Percentiles rank a stretch among this genome's conserved stretches.
Evolutionary conservation across 805 yeast genomes (phyloP).

Genomic region (Metschnikowia corniflorae): DNA sequence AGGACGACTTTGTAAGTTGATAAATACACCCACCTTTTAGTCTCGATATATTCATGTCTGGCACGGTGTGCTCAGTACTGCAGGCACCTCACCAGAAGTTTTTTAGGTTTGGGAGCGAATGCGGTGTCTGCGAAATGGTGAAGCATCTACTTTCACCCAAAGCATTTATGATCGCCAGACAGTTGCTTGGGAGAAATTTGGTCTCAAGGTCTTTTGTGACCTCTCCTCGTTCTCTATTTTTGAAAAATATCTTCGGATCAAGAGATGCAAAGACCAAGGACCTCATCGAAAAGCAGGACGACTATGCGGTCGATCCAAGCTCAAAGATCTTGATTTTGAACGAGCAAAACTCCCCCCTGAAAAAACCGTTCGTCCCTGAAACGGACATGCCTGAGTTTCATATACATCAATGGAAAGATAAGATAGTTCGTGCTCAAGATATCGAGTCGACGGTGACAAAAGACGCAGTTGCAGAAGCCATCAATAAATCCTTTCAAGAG

Average conservation of each 20-base stretch:
- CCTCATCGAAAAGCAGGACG: slow-evolving; percentile 37
- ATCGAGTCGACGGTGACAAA: slow-evolving; percentile 28
- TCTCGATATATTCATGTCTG: too few species aligned
- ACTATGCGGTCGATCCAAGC: slow-evolving; percentile 30
- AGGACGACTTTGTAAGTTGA: too few species aligned
- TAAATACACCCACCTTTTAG: too few species aligned
- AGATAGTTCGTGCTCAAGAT: slow-evolving; percentile 21
- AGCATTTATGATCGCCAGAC: slow-evolving; percentile 8
- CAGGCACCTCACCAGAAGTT: too few species aligned
- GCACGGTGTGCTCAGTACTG: too few species aligned
- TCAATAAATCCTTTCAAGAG: slow-evolving; percentile 24
- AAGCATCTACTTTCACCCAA: too few species aligned
- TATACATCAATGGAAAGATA: slow-evolving; percentile 35
- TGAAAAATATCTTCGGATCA: slow-evolving; percentile 34
- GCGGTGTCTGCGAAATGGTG: too few species aligned
- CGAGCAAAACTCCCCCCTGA: slow-evolving; percentile 32
- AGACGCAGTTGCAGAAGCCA: slow-evolving; percentile 22
- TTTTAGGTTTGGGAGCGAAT: too few species aligned
- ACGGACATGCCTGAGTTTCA: slow-evolving; percentile 35
- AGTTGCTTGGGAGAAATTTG: slow-evolving; percentile 3
- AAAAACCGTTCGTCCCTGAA: slow-evolving; percentile 23
- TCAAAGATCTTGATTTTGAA: slow-evolving; percentile 35
- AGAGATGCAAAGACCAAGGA: slow-evolving; percentile 31
- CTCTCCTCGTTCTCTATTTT: slow-evolving; percentile 21
- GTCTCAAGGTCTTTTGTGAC: slow-evolving; percentile 9